These are phyloP conservation scores for Cercospora sp. DNA, from an alignment of 2,329 filamentous ascomycete genomes.

Conservation along the genomic window DNA sequence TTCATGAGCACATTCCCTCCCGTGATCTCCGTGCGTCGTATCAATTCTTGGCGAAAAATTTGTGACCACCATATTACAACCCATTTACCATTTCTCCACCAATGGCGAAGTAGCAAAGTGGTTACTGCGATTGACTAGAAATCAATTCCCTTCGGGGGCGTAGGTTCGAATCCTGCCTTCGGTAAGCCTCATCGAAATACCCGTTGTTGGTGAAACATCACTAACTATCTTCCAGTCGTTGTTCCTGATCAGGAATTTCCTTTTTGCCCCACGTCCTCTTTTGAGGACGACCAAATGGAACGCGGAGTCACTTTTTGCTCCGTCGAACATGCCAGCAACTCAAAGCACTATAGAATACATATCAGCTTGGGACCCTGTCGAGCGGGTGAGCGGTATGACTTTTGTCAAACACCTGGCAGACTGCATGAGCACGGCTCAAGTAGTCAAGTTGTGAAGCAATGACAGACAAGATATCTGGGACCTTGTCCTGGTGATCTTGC, in stretches of 20 bases:
- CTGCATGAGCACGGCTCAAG: no score
- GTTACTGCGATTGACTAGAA: slow-evolving; percentile 39
- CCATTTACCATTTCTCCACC: background rate
- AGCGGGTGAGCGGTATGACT: background rate
- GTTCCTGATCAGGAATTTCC: background rate
- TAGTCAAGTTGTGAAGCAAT: background rate
- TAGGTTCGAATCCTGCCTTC: slow-evolving; percentile 32
- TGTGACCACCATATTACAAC: background rate
- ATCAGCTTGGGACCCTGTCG: background rate
- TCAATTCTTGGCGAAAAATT: background rate
- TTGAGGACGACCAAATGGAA: background rate
- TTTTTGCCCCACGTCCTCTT: background rate
- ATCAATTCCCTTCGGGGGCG: slow-evolving; percentile 39
- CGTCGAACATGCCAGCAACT: background rate
- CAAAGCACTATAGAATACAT: background rate
- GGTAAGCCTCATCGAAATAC: background rate
- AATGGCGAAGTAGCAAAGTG: slow-evolving; percentile 34
- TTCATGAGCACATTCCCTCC: background rate
- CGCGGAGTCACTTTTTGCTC: background rate
- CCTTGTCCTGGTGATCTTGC: no score
- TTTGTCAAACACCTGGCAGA: background rate
- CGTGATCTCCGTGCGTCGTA: background rate
- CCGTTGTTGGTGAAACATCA: no score
- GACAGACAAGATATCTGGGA: background rate
- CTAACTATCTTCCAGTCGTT: background rate